These are phyloP conservation scores for Radiomyces spectabilis DNA, from an alignment of 192 early-diverging fungal species.

Conservation along the genomic window DNA sequence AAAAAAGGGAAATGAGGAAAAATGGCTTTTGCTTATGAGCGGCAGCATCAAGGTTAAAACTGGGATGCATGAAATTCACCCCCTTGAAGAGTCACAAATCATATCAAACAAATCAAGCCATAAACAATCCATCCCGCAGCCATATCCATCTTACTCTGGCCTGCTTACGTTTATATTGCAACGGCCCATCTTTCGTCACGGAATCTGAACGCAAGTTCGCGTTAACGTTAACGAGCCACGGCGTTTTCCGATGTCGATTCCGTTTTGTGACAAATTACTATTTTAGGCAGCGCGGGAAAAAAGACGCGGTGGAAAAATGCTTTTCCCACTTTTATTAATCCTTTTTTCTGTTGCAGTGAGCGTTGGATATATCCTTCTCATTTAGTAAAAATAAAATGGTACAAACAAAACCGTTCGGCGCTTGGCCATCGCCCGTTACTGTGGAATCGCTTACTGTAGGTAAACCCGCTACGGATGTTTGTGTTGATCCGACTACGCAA, in stretches of 20 bases:
- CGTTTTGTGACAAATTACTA: too few species aligned
- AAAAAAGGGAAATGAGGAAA: background rate
- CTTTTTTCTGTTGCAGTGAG: background rate
- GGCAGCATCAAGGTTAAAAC: background rate
- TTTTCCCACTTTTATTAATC: background rate
- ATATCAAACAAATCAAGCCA: too few species aligned
- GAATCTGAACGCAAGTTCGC: too few species aligned
- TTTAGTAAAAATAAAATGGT: background rate
- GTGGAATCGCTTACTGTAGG: constrained; percentile 11
- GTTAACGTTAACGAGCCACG: too few species aligned
- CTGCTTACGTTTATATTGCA: too few species aligned
- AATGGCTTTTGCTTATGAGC: background rate
- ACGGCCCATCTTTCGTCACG: too few species aligned
- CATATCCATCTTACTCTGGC: too few species aligned
- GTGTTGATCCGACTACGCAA: constrained; percentile 7
- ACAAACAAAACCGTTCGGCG: constrained; percentile 16
- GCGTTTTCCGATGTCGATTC: too few species aligned
- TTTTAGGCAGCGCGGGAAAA: too few species aligned
- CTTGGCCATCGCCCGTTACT: constrained; percentile 23
- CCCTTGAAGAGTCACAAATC: too few species aligned
- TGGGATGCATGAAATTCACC: background rate
- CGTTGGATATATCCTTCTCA: background rate
- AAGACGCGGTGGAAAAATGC: background rate
- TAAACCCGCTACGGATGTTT: background rate
- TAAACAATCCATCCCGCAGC: too few species aligned